Percentiles rank a stretch among this genome's conserved stretches.
These are phyloP conservation scores for Taphrina communis DNA, from an alignment of 1,139 yeast genomes.

Conservation along the genomic window DNA sequence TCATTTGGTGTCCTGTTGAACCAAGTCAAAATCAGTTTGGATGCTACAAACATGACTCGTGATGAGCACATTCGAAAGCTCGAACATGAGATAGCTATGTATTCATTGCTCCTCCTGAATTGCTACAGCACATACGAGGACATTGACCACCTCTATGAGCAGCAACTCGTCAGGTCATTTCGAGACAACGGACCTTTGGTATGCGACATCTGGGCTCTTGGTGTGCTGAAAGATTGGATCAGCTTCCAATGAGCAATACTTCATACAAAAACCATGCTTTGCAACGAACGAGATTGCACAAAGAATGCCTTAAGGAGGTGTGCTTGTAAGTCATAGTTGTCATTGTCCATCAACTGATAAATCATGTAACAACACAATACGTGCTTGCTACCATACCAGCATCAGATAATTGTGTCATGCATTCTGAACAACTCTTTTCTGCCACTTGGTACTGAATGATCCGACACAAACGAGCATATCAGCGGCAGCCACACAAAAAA, in stretches of 20 bases:
- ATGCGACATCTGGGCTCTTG: conserved; percentile 20
- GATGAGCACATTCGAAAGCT: background rate
- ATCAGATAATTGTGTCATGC: too few relatives aligned
- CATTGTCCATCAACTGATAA: too few relatives aligned
- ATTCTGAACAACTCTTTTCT: too few relatives aligned
- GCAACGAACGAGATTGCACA: too few relatives aligned
- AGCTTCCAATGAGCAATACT: background rate
- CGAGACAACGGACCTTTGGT: conserved; percentile 9
- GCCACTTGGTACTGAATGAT: background rate
- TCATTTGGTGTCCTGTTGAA: background rate
- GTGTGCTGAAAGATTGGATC: conserved; percentile 13
- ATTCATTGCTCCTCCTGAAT: background rate
- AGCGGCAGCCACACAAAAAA: conserved; percentile 22
- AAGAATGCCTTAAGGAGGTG: too few relatives aligned
- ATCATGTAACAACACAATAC: too few relatives aligned
- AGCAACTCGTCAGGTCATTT: conserved; percentile 8
- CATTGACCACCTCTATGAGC: conserved; percentile 2
- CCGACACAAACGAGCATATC: conserved; percentile 3
- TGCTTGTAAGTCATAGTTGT: too few relatives aligned
- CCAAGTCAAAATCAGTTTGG: background rate
- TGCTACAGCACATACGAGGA: conserved; percentile 9
- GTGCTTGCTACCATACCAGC: too few relatives aligned
- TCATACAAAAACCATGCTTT: too few relatives aligned
- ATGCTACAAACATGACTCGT: background rate
- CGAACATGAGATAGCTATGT: background rate